Base-by-base conservation (phyloP, 352 stramenopile species). In the Phytopythium chamaehyphon region DNA sequence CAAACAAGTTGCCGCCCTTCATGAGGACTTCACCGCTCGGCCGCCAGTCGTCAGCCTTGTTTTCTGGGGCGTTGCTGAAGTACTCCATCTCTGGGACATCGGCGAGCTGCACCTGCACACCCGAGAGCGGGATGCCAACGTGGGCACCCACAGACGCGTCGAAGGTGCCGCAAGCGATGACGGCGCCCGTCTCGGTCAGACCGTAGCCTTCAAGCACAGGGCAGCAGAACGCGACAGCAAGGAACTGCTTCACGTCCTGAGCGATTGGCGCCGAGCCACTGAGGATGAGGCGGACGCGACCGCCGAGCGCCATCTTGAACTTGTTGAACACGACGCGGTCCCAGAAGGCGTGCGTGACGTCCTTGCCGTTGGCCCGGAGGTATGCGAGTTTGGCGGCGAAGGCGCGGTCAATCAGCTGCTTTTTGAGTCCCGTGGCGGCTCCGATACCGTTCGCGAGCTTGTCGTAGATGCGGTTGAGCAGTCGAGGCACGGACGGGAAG, bases 31-130 rank as follows among this genome's bases (percentile, higher is more conserved):
- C 70, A 19, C 70, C 70, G 35, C 66, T 62, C 16, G 71, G 62
- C 8, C 54, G 60, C 33, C 65, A 69, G 24, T 55, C 44, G 57
- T 94, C 82, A 21, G 26, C 42, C 14, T 47, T 26, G 9, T 48
- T 28, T 15, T 48, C 23, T 19, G 15, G 15, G 23, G 42, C 21
- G 7, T 64, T 64, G 54, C 54, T 83, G 22, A 76, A 76, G 73
- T 98, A 98, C 49, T 91, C 89, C 91, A 98, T 98, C 47, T 98
- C 93, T 1, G 88, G 85, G 6, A 98, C 90, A 60, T 98, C 87
- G 44, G 90, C 76, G 19, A 98, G 78, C 18, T 88, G 85, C 54
- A 98, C 73, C 52, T 98, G 89, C 12, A 69, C 69, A 48, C 74
- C 89, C 26, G 77, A 69, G 53, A 87, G 72, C 3, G 92, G 90